phyloP scores from a whole-genome alignment of 2,329 filamentous ascomycete genomes.

The Aspergillus jensenii region DNA sequence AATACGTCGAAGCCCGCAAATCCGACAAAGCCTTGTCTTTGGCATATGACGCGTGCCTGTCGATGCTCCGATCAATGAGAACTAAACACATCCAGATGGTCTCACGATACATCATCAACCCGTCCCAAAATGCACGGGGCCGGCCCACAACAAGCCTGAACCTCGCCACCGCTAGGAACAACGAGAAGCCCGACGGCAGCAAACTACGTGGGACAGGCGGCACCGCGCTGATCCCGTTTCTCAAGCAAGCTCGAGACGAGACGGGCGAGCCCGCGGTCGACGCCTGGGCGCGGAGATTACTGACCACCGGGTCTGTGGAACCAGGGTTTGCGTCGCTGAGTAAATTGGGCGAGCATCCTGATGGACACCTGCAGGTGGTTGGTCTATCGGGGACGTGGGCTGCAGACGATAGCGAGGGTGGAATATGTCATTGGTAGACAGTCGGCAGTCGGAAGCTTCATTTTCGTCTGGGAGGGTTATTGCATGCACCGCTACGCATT shows the following conservation, averaged over 20 bases:
- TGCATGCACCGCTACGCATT: not conserved
- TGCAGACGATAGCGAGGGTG: conserved; percentile 76
- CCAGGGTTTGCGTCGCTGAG: conserved; percentile 46
- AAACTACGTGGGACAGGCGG: conserved; percentile 87
- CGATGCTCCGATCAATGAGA: conserved; percentile 73
- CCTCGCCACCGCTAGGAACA: conserved; percentile 48
- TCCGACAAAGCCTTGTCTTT: conserved; percentile 67
- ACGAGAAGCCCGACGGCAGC: conserved; percentile 44
- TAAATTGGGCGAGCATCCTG: conserved; percentile 54
- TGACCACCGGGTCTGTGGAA: conserved; percentile 52
- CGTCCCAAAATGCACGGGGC: conserved; percentile 69
- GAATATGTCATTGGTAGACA: conserved; percentile 55
- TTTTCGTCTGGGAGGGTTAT: not conserved
- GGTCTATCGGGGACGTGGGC: conserved; percentile 85
- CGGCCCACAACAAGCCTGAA: conserved; percentile 49
- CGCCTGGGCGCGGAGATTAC: conserved; percentile 59
- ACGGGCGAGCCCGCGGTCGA: conserved; percentile 88
- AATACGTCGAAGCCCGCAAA: conserved; percentile 68
- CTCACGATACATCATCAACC: conserved; percentile 89
- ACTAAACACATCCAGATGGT: conserved; percentile 98
- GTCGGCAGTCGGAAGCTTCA: not conserved
- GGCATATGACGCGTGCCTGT: conserved; percentile 88
- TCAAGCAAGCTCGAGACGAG: conserved; percentile 95
- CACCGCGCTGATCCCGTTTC: conserved; percentile 88
- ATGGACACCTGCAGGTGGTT: conserved; percentile 58